These are phyloP conservation scores for Beauveria australis DNA, from an alignment of 2,329 filamentous ascomycete genomes.

Conservation along the genomic window DNA sequence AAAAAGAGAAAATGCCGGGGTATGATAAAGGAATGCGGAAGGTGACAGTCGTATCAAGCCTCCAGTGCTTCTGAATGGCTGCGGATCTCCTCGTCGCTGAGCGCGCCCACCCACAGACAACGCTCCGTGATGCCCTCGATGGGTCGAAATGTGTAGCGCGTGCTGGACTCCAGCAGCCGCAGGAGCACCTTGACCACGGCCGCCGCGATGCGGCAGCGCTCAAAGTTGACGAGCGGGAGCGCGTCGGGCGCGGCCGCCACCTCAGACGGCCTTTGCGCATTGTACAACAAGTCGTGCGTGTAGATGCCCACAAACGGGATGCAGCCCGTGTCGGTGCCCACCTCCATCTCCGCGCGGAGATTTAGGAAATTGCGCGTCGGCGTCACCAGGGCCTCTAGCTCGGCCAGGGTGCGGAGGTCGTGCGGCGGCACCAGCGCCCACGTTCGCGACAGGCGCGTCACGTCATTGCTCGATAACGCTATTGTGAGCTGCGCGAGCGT, in stretches of 20 bases:
- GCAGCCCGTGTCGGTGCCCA: conserved; percentile 58
- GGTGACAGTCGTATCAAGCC: conserved; percentile 15
- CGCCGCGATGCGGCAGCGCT: conserved; percentile 68
- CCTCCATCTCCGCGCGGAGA: conserved; percentile 72
- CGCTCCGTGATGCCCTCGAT: conserved; percentile 70
- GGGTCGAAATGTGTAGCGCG: conserved; percentile 63
- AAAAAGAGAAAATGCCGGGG: background rate
- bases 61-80: conserved; percentile 43
- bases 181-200: conserved; percentile 72
- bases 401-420: conserved; percentile 57
- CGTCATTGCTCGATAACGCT: conserved; percentile 65
- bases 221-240: conserved; percentile 72
- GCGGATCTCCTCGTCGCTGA: conserved; percentile 68
- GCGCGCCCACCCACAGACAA: conserved; percentile 76
- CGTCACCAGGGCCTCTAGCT: conserved; percentile 65
- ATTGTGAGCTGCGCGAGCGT: conserved; percentile 76
- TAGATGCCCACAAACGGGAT: conserved; percentile 81
- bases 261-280: conserved; percentile 68
- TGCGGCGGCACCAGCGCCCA: conserved; percentile 61
- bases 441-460: conserved; percentile 58
- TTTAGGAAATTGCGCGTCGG: conserved; percentile 72
- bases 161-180: conserved; percentile 70
- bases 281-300: conserved; percentile 76
- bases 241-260: conserved; percentile 59
- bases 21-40: background rate